Conservation (phyloP, 1,139 yeast species). For the Candida labiduridarum region DNA sequence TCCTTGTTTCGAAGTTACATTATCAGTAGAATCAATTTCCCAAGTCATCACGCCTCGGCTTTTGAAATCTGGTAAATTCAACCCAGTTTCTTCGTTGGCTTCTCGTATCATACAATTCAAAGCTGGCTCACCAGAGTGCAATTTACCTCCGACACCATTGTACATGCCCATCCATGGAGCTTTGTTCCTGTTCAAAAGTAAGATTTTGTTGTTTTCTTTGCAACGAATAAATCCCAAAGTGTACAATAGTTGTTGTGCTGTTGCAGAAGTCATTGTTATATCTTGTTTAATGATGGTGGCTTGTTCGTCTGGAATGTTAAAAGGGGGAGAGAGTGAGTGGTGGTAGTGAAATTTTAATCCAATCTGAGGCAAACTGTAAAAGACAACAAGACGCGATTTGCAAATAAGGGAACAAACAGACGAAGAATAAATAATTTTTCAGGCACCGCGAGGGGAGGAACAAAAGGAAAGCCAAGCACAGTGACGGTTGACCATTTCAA, state of each 20-base stretch:
- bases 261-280: not conserved
- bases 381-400: not conserved
- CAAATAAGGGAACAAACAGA: not conserved
- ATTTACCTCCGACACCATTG: slow-evolving; percentile 57
- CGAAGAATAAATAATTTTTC: not conserved
- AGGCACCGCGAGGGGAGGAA: not conserved
- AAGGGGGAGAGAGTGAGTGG: not conserved
- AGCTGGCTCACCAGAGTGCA: slow-evolving; percentile 39
- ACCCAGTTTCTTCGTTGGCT: slow-evolving; percentile 48
- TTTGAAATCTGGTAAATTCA: slow-evolving; percentile 28
- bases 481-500: not conserved
- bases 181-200: slow-evolving; percentile 45
- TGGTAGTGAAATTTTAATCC: not conserved
- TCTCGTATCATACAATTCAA: slow-evolving; percentile 45
- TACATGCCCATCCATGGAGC: slow-evolving; percentile 56
- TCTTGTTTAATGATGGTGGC: not conserved
- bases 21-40: slow-evolving; percentile 24
- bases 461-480: not conserved
- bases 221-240: slow-evolving; percentile 45
- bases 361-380: too few species aligned
- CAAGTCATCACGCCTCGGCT: slow-evolving; percentile 44
- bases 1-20: not conserved
- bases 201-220: slow-evolving; percentile 33
- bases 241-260: slow-evolving; percentile 18
- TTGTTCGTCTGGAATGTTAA: not conserved